phyloP scores from a whole-genome alignment of 1,139 yeast species.

The Hemisphaericaspora xylanilytica region DNA sequence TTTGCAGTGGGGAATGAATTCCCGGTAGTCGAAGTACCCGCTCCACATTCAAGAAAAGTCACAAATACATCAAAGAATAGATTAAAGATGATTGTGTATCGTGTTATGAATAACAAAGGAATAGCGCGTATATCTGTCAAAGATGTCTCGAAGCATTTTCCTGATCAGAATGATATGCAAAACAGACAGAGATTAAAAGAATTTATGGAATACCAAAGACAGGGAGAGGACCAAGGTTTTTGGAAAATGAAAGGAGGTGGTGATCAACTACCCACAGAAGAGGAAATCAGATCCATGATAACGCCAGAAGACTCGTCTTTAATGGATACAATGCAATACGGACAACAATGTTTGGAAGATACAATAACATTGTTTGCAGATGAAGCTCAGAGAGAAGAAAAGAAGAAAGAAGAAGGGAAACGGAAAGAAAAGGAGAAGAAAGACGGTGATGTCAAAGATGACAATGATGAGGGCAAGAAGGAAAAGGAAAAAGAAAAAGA shows the following conservation, averaged over 20 bases:
- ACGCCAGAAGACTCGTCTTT: conserved; percentile 89
- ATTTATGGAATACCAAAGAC: conserved; percentile 95
- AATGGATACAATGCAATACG: conserved; percentile 90
- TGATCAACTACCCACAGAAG: conserved; percentile 68
- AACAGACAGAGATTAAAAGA: conserved; percentile 93
- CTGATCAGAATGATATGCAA: conserved; percentile 97
- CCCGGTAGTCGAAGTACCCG: conserved; percentile 94
- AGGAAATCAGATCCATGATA: conserved; percentile 78
- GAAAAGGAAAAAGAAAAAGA: conserved; percentile 22
- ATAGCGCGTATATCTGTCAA: conserved; percentile 77
- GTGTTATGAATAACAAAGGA: conserved; percentile 77
- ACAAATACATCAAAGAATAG: conserved; percentile 91
- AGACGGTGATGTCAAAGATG: conserved; percentile 16
- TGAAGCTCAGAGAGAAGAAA: conserved; percentile 20
- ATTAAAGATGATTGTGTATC: conserved; percentile 87
- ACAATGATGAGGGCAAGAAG: conserved; percentile 18
- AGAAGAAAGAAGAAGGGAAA: conserved; percentile 33
- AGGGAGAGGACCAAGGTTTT: conserved; percentile 91
- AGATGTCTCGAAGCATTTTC: conserved; percentile 90
- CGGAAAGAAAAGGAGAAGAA: conserved; percentile 22
- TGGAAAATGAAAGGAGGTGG: conserved; percentile 81
- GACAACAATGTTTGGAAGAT: conserved; percentile 82
- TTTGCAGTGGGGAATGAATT: conserved; percentile 91
- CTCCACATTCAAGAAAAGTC: conserved; percentile 95
- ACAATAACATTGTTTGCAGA: conserved; percentile 50